Evolutionary conservation across 1,284 basidiomycete species (phyloP), one percentile per base, ranked within the genome.

Genomic region (Apiotrichum montevideense): DNA sequence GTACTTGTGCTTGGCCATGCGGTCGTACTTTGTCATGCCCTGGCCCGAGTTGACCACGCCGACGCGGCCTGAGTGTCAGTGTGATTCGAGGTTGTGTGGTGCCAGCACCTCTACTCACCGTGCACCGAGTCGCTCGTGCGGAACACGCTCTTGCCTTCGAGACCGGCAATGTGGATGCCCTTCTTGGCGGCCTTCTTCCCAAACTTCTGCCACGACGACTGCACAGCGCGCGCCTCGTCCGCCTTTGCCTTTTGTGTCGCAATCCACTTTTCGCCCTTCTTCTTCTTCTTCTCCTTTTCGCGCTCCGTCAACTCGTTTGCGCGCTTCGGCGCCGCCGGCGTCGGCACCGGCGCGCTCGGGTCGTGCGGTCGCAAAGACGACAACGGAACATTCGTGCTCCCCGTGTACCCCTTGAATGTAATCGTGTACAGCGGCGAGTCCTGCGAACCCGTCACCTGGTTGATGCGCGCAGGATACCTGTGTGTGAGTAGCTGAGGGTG

Each of bases 101-200:
- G 44, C 6, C 13, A 42, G 21, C 3, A 43, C 50, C 8, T 39
- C 37, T 9, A 39, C 37, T 43, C 8, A 42, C 41, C 43, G 39
- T 50, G n/a, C 29, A 29, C n/a, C 46, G 34, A 51, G 40, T 51
- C 50, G 32, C 50, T 39, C 4, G 93, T 98, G 78, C 90, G 89
- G 82, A 98, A 98, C 66, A 97, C 95, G 66, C 89, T 92, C 68
- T 87, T 90, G 43, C 92, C 92, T 54, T 88, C 80, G 33, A 91
- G 82, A 1, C 75, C 58, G 85, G 89, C 65, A 88, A 89, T 77
- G 86, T 87, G 74, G 40, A 93, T 86, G 7, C 93, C 93, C 79
- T 98, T 98, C 83, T 90, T 94, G 72, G 90, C 87, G 37, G 88
- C 86, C 79, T 96, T 97, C 79, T 94, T 95, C 10, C 94, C 89